These are phyloP conservation scores for Silene conica DNA, from an alignment of 148 eudicot genomes.

Conservation along the genomic window DNA sequence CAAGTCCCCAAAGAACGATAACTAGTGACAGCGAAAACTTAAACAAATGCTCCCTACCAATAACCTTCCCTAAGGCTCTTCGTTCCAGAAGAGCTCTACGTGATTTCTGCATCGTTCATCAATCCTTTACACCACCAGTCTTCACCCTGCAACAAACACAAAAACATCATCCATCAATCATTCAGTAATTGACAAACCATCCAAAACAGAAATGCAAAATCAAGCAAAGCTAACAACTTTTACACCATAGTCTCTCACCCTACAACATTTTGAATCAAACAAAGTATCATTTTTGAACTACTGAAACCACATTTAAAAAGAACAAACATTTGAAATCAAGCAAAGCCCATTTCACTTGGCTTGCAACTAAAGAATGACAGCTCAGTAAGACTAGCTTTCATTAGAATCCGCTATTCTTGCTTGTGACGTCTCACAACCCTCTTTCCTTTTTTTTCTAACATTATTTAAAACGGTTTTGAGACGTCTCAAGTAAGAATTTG, in stretches of 20 bases:
- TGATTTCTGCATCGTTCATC: slow-evolving; percentile 94
- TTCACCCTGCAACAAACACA: slow-evolving; percentile 14
- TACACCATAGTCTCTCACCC: background rate
- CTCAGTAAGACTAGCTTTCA: background rate
- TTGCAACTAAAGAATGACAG: slow-evolving; percentile 12
- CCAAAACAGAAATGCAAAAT: background rate
- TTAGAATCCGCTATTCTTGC: background rate
- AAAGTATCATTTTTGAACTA: background rate
- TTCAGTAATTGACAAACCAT: background rate
- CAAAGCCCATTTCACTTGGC: background rate
- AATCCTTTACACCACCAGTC: slow-evolving; percentile 31
- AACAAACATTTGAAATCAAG: background rate
- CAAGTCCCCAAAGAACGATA: slow-evolving; percentile 65
- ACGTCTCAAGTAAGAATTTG: too few species aligned
- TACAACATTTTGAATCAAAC: background rate
- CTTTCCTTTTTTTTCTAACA: too few species aligned
- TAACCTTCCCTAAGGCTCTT: slow-evolving; percentile 56
- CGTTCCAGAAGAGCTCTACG: slow-evolving; percentile 89
- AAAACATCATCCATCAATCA: slow-evolving; percentile 12
- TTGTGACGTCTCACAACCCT: too few species aligned
- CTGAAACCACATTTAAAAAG: background rate
- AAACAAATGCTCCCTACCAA: slow-evolving; percentile 48
- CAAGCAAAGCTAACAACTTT: slow-evolving; percentile 11
- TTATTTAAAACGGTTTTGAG: background rate
- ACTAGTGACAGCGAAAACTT: slow-evolving; percentile 64